Base-by-base conservation (phyloP, 208 protist species). In the Crithidia fasciculata region DNA sequence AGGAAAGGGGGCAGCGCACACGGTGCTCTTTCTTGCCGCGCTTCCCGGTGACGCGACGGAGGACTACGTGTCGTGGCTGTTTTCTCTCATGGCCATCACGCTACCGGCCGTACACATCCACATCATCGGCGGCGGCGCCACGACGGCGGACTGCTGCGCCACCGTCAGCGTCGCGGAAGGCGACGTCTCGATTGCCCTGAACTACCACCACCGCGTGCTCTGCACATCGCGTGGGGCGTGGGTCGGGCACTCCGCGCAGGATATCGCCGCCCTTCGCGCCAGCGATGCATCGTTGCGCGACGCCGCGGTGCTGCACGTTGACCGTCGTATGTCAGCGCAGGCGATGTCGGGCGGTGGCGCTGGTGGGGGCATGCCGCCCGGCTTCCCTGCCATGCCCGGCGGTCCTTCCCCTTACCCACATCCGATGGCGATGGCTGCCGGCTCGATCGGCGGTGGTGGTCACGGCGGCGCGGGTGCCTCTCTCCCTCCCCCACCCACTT, bases 41-140 rank as follows among this genome's bases (percentile, higher is more conserved):
- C 72, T 91, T 19, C 63, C 78, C 5, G 63, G 43, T 12, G 69
- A 81, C 16, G 68, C 75, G 2, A 74, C 72, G 28, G 47, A 47
- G 16, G 68, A 79, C 18, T 91, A 85, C 76, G 76, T 91, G 16
- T 81, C 83, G 9, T 91, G 86, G 86, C 56, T 86, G 18, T 88
- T 91, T 56, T 78, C 66, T 3, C 56, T 79, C 45, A 79, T 79
- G 74, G 52, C 62, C 53, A 79, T 79, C 12, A 49, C 67, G 5
- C 54, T 79, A 2, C 74, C 59, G 3, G 36, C 44, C 18, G 19
- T 67, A 5, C 56, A 49, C 45, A 74, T 74, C 44, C 74, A 79
- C 53, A 62, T 74, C 39, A 74, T 79, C 43, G 58, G 74, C 53
- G 74, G 66, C 60, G n/a, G 36, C 19, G 10, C 28, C 40, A 39